Conservation (phyloP, 805 yeast genomes). For the Starmerella kuoi region DNA sequence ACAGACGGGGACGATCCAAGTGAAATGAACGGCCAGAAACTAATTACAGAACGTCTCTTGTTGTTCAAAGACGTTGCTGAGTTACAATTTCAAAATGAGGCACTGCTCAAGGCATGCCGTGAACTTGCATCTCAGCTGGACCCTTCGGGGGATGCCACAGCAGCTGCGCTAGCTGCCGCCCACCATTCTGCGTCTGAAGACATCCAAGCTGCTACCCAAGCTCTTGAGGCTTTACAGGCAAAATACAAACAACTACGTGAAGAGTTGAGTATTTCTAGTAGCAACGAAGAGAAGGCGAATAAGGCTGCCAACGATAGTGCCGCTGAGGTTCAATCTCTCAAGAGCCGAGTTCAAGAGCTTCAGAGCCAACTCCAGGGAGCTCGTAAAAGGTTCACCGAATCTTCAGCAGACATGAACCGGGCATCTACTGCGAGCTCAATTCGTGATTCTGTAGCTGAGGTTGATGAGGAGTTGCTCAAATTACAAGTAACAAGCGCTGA, state of each 20-base stretch:
- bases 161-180: conserved; percentile 13
- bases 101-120: conserved; percentile 56
- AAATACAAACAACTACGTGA: conserved; percentile 11
- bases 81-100: conserved; percentile 61
- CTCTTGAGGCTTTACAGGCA: conserved; percentile 25
- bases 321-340: neutral
- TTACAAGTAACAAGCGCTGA: conserved; percentile 21
- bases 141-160: conserved; percentile 8
- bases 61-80: conserved; percentile 56
- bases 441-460: neutral
- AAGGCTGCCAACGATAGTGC: neutral
- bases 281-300: neutral
- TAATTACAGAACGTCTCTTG: conserved; percentile 64
- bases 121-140: conserved; percentile 46
- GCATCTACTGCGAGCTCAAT: neutral
- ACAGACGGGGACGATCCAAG: conserved; percentile 3
- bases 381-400: neutral
- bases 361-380: neutral
- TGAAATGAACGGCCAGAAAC: conserved; percentile 4
- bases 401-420: conserved; percentile 1
- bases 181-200: conserved; percentile 26
- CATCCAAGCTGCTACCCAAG: conserved; percentile 28
- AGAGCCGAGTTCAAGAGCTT: neutral
- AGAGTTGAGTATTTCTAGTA: conserved; percentile 2
- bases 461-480: conserved; percentile 12